Evolutionary conservation across 345 rosid genomes (phyloP).

Genomic region (Citrus maxima): DNA sequence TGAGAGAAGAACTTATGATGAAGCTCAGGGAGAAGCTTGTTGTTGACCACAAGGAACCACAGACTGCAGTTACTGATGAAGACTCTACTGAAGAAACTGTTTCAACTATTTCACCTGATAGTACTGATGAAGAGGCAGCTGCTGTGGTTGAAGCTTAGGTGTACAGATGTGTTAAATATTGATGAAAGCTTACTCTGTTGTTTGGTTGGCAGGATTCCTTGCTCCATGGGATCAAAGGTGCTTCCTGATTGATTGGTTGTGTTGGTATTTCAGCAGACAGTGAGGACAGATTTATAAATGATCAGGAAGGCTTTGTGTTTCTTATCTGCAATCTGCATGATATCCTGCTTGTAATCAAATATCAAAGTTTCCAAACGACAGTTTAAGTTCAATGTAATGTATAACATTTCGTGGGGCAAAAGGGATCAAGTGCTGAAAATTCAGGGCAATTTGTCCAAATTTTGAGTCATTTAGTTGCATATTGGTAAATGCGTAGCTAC

Average conservation of each 20-base stretch:
- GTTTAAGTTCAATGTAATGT: constrained; percentile 1
- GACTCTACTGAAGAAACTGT: constrained; percentile 33
- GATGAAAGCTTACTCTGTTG: constrained; percentile 2
- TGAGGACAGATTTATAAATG: background rate
- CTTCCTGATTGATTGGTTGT: background rate
- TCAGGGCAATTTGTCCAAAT: background rate
- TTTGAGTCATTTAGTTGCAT: constrained; percentile 2
- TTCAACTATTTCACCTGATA: constrained; percentile 36
- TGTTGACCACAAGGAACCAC: constrained; percentile 24
- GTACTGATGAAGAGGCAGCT: constrained; percentile 70
- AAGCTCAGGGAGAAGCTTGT: constrained; percentile 66
- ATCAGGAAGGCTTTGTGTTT: background rate
- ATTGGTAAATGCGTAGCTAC: background rate
- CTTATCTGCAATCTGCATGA: background rate
- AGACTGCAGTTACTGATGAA: constrained; percentile 27
- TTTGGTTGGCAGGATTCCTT: constrained; percentile 10
- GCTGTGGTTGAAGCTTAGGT: constrained; percentile 56
- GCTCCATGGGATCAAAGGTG: constrained; percentile 1
- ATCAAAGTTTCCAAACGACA: background rate
- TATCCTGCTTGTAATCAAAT: background rate
- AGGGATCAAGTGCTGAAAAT: background rate
- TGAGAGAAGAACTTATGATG: constrained; percentile 54
- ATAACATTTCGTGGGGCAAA: constrained; percentile 18
- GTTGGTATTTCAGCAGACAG: background rate
- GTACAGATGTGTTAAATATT: background rate